These are phyloP conservation scores for Cercospora brassicicola DNA, from an alignment of 2,329 filamentous ascomycete genomes.

Conservation along the genomic window DNA sequence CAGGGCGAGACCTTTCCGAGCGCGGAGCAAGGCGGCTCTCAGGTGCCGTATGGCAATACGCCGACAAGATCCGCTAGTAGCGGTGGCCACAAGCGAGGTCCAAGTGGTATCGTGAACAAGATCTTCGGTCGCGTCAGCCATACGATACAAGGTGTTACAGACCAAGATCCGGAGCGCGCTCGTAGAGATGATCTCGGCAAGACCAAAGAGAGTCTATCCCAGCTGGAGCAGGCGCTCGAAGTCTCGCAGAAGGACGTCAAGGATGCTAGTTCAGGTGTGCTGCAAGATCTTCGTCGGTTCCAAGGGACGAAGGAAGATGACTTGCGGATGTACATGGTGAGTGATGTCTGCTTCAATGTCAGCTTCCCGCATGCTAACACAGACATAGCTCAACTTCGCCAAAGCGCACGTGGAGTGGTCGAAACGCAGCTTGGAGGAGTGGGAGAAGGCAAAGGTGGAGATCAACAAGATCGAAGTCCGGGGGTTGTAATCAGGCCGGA, in stretches of 20 bases:
- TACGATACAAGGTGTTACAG: constrained; percentile 92
- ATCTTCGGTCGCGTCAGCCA: constrained; percentile 95
- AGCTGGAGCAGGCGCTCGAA: constrained; percentile 87
- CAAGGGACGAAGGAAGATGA: constrained; percentile 96
- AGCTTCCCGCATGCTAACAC: constrained; percentile 8
- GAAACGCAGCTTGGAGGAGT: constrained; percentile 83
- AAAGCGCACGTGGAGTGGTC: constrained; percentile 94
- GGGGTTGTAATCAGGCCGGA: not conserved
- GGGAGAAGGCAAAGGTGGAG: constrained; percentile 85
- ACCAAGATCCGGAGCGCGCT: constrained; percentile 91
- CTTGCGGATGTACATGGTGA: constrained; percentile 89
- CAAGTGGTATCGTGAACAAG: constrained; percentile 85
- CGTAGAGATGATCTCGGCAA: constrained; percentile 92
- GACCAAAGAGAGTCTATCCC: constrained; percentile 79
- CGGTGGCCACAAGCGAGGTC: constrained; percentile 68
- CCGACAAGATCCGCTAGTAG: constrained; percentile 30
- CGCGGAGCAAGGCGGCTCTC: constrained; percentile 69
- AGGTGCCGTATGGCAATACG: constrained; percentile 38
- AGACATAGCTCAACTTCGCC: constrained; percentile 76
- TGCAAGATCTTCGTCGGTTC: constrained; percentile 89
- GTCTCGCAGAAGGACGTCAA: constrained; percentile 89
- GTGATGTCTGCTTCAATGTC: constrained; percentile 35
- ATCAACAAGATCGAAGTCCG: constrained; percentile 76
- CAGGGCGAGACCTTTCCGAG: constrained; percentile 55
- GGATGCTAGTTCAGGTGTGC: constrained; percentile 82